Percentiles rank a stretch among this genome's conserved stretches.
Conservation (phyloP, 2,329 filamentous ascomycete genomes). For the Dichotomopilus funicola region DNA sequence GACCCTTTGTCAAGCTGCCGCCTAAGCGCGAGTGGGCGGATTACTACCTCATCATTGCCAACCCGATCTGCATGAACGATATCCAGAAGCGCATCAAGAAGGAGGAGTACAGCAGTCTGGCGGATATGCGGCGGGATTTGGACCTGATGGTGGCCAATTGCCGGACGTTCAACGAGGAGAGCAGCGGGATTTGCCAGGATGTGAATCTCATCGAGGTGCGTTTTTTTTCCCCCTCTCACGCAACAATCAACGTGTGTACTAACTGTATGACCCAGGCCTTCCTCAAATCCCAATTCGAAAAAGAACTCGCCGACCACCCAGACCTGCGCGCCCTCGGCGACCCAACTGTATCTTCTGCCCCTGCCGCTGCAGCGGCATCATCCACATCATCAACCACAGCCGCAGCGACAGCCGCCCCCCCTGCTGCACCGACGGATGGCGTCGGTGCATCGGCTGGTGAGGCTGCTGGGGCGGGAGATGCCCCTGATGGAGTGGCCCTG, state of each 20-base stretch:
- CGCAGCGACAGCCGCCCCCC: too few species aligned
- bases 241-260: neutral
- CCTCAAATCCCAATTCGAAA: conserved; percentile 48
- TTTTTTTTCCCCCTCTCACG: neutral
- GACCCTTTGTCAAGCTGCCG: conserved; percentile 87
- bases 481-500: too few species aligned
- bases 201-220: conserved; percentile 87
- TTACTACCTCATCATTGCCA: conserved; percentile 89
- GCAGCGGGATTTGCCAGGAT: conserved; percentile 84
- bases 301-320: conserved; percentile 46
- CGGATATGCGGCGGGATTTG: conserved; percentile 77
- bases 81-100: conserved; percentile 95
- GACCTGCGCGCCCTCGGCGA: conserved; percentile 52
- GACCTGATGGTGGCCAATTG: conserved; percentile 83
- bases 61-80: conserved; percentile 92
- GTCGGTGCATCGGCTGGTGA: too few species aligned
- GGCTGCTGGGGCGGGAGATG: too few species aligned
- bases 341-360: conserved; percentile 18
- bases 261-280: conserved; percentile 40
- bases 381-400: conserved; percentile 41
- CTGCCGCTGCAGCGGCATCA: conserved; percentile 27
- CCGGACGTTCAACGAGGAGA: conserved; percentile 93
- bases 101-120: conserved; percentile 79
- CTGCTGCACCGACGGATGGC: too few species aligned
- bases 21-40: conserved; percentile 86